Evolutionary conservation across 495 filamentous ascomycete species (phyloP).

Genomic region (Neurospora hispaniola): DNA sequence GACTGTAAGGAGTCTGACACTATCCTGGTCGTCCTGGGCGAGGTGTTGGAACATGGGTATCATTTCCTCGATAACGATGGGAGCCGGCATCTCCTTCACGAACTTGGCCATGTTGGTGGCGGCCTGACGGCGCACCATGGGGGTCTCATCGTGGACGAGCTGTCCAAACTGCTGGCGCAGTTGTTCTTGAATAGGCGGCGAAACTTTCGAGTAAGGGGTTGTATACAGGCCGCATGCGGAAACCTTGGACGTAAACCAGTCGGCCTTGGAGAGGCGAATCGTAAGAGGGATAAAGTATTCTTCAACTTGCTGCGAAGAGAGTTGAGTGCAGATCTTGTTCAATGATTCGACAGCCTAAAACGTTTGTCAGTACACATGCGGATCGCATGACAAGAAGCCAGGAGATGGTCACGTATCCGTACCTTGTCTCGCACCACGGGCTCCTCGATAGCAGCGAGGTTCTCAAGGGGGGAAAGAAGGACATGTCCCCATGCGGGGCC

Average conservation of each 20-base stretch:
- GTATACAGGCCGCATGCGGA: constrained; percentile 93
- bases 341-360: constrained; percentile 89
- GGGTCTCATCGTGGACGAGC: constrained; percentile 94
- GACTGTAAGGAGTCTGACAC: constrained; percentile 88
- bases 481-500: constrained; percentile 91
- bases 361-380: constrained; percentile 10
- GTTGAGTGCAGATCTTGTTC: constrained; percentile 93
- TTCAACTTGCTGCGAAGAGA: constrained; percentile 86
- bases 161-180: constrained; percentile 83
- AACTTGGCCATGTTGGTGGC: constrained; percentile 96
- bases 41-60: constrained; percentile 97
- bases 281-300: constrained; percentile 92
- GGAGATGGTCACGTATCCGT: constrained; percentile 10
- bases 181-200: constrained; percentile 71
- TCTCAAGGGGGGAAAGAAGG: constrained; percentile 92
- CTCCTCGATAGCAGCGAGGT: constrained; percentile 95
- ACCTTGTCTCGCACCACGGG: constrained; percentile 96
- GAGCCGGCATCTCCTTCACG: constrained; percentile 85
- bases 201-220: constrained; percentile 81
- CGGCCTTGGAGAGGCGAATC: constrained; percentile 91
- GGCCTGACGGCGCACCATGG: constrained; percentile 94
- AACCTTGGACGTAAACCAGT: constrained; percentile 99
- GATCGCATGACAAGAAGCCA: neutral
- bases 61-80: constrained; percentile 93
- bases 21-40: constrained; percentile 91